phyloP scores from a whole-genome alignment of 345 rosid species.

The Eucalyptus erythrocorys region DNA sequence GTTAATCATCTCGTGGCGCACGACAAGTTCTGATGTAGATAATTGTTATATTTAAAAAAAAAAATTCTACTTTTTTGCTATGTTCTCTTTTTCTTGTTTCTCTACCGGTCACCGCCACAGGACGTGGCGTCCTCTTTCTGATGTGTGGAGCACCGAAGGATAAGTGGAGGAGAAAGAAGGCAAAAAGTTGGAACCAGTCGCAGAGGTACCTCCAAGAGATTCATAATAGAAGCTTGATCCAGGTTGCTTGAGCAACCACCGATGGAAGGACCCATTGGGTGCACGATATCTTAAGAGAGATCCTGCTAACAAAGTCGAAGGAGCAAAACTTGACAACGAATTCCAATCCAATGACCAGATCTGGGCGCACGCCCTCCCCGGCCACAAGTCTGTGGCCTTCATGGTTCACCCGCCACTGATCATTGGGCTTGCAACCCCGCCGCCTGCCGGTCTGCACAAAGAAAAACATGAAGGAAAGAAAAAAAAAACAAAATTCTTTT shows the following conservation, averaged over 20 bases:
- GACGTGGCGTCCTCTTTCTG: neutral
- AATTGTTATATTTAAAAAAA: neutral
- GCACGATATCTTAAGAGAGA: neutral
- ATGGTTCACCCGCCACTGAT: neutral
- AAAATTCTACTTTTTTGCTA: fast-evolving
- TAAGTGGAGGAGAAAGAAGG: neutral
- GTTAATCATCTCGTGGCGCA: no score
- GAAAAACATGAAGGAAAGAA: neutral
- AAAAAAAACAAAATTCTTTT: no score
- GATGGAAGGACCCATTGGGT: neutral
- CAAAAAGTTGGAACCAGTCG: neutral
- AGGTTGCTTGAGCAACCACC: neutral
- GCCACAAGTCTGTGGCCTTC: neutral
- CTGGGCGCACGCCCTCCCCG: neutral
- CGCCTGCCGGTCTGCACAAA: neutral
- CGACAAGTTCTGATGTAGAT: fast-evolving
- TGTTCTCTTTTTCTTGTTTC: neutral
- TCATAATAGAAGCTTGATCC: neutral
- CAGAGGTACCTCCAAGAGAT: neutral
- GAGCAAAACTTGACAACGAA: neutral
- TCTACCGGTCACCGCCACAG: neutral
- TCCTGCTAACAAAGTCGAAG: neutral
- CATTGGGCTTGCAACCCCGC: neutral
- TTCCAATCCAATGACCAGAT: neutral
- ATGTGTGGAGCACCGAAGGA: neutral